Conservation (phyloP, 2,329 filamentous ascomycete species). For the Ophiocordyceps camponoti-floridani region DNA sequence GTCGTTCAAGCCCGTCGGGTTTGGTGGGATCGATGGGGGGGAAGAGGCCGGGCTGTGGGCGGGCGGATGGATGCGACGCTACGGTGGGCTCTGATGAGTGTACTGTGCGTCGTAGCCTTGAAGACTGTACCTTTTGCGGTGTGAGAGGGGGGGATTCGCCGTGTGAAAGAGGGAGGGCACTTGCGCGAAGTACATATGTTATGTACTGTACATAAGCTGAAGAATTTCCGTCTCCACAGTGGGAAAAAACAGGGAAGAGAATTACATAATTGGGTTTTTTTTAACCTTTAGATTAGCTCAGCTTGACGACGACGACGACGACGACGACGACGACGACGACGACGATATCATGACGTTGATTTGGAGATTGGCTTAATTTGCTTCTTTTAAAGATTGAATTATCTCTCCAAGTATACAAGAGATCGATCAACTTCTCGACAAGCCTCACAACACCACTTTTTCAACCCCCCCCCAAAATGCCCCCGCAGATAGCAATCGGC, state of each 20-base stretch:
- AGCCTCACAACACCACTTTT: no score
- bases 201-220: background rate
- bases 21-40: background rate
- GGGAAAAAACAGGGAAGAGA: background rate
- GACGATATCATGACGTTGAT: no score
- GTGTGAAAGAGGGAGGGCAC: background rate
- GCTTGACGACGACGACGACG: no score
- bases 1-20: background rate
- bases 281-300: no score
- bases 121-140: background rate
- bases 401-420: no score
- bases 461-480: conserved; percentile 7
- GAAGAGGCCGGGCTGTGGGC: background rate
- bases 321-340: no score
- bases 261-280: no score
- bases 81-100: background rate
- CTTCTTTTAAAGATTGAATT: no score
- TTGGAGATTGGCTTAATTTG: no score
- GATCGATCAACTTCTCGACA: no score
- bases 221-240: background rate
- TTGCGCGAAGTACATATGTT: background rate
- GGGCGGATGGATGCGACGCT: background rate
- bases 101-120: background rate
- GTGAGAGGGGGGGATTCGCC: background rate
- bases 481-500: conserved; percentile 35